Evolutionary conservation across 148 eudicot genomes (phyloP).

Genomic region (Cornus suecica): DNA sequence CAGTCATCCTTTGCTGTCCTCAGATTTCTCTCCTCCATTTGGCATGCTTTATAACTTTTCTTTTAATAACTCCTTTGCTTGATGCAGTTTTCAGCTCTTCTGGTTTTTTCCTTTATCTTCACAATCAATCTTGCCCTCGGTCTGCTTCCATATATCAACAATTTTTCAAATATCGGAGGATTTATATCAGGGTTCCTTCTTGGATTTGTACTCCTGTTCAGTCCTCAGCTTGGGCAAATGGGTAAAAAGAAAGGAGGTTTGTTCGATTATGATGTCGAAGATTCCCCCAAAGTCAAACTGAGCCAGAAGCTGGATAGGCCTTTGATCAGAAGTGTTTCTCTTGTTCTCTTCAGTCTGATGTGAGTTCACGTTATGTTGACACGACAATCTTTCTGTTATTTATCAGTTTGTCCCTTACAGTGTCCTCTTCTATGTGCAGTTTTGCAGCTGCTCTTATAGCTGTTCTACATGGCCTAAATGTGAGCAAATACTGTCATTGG

Average conservation of each 20-base stretch:
- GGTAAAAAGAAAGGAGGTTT: conserved; percentile 48
- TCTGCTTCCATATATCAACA: conserved; percentile 60
- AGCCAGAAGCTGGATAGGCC: conserved; percentile 65
- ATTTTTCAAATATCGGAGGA: conserved; percentile 72
- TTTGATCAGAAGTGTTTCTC: conserved; percentile 43
- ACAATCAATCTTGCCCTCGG: conserved; percentile 51
- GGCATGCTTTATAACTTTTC: background rate
- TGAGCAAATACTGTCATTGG: conserved; percentile 60
- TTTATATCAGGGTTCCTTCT: conserved; percentile 62
- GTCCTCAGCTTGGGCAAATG: conserved; percentile 50
- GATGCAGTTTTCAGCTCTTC: conserved; percentile 54
- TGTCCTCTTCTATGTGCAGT: conserved; percentile 35
- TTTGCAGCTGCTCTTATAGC: conserved; percentile 43
- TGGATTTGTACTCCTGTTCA: conserved; percentile 59
- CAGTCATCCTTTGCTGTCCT: conserved; percentile 2
- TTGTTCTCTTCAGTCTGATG: conserved; percentile 53
- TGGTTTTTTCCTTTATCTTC: conserved; percentile 33
- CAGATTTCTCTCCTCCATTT: background rate
- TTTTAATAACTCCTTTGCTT: background rate
- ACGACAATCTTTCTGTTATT: background rate
- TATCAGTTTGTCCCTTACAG: background rate
- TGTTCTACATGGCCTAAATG: conserved; percentile 36
- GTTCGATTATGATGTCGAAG: conserved; percentile 59
- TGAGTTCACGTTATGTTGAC: conserved; percentile 32
- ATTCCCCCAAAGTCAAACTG: conserved; percentile 35